These are phyloP conservation scores for Lyophyllum decastes DNA, from an alignment of 768 basidiomycete genomes.

Conservation along the genomic window DNA sequence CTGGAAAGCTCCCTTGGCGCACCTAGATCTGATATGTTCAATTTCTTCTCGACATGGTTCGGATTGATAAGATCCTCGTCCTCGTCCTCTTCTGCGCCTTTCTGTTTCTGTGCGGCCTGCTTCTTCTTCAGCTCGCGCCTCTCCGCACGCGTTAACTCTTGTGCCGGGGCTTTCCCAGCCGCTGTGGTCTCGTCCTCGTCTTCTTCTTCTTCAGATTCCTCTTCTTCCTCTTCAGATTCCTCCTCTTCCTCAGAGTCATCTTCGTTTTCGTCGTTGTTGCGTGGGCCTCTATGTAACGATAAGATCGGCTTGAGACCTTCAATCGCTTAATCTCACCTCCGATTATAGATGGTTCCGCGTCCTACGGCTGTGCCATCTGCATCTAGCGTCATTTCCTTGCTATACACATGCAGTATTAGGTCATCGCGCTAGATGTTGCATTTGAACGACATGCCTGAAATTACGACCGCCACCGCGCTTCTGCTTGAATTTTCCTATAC, in stretches of 20 bases:
- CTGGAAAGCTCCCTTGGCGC: conserved; percentile 63
- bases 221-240: conserved; percentile 19
- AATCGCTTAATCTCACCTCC: conserved; percentile 37
- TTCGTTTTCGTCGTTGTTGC: conserved; percentile 41
- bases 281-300: conserved; percentile 12
- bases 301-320: conserved; percentile 5
- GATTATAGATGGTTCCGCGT: conserved; percentile 38
- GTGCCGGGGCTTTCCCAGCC: conserved; percentile 37
- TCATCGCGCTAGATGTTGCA: background rate
- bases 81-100: conserved; percentile 49
- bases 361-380: conserved; percentile 53
- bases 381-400: conserved; percentile 63
- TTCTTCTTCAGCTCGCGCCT: conserved; percentile 85
- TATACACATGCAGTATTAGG: conserved; percentile 23
- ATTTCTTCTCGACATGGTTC: conserved; percentile 72
- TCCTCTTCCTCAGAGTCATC: conserved; percentile 29
- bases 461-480: conserved; percentile 87
- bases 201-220: conserved; percentile 39
- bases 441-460: conserved; percentile 59
- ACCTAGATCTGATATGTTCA: conserved; percentile 76
- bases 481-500: conserved; percentile 76
- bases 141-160: conserved; percentile 71
- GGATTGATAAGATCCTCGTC: conserved; percentile 79
- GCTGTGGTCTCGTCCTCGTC: conserved; percentile 46
- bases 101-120: conserved; percentile 52